Evolutionary conservation across 768 basidiomycete genomes (phyloP), one percentile per base, ranked within the genome.

Genomic region (Termitomyces sp.): DNA sequence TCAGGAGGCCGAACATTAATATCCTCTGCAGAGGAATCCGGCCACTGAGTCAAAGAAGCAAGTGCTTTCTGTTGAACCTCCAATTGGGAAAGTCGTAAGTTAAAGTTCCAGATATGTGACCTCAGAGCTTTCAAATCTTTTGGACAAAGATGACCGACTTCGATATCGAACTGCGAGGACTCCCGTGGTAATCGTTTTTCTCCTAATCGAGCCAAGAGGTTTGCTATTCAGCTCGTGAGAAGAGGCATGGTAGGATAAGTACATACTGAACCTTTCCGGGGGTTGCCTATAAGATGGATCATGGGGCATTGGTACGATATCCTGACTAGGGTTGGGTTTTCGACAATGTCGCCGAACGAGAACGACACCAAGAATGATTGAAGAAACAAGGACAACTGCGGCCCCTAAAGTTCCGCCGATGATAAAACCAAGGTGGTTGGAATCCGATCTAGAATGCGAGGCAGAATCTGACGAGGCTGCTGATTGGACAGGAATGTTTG

Each of bases 1-100:
- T 49, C 57, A 16, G 57, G 57, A 16, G 57, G 57, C 4, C 13
- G 20, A 29, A 29, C 6, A 29, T 29, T 6, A 13, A 42, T 34
- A 24, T 52, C 36, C 28, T 54, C 36, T 33, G 24, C 3, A 42
- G 39, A 52, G 33, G 42, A 46, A 48, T 36, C 13, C 20, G 33
- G 7, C 51, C 51, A 56, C 2, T 47, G 51, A 20, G 26, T 29
- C 4, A 7, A 16, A 12, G n/a, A 53, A n/a, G 44, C 5, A 3
- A 53, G 6, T 29, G 52, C 55, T 29, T 52, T 46, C 33, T 45
- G 55, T 7, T 56, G 59, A 48, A 53, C 59, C 41, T 60, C 56
- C 51, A 60, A 50, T 36, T 60, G 51, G 7, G 33, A 28, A n/a
- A 60, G 42, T 26, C 60, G 55, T 16, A 57, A 55, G 5, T 33